Base-by-base conservation (phyloP, 2,329 filamentous ascomycete species). In the Fusarium praegraminearum region DNA sequence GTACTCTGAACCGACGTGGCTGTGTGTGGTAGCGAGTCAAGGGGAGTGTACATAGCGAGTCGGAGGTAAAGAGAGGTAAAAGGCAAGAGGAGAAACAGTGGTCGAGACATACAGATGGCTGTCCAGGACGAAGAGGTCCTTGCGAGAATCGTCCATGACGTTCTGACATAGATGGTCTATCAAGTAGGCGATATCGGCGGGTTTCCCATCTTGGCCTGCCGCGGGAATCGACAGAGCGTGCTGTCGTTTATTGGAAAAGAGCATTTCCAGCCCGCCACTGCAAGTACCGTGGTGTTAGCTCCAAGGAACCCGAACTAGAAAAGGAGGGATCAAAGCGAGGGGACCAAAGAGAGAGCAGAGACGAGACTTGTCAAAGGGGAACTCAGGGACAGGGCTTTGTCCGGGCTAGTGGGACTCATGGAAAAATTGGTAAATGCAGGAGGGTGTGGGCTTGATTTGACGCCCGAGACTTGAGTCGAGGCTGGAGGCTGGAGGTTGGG, bases 231-330 rank as follows among this genome's bases (percentile, higher is more conserved):
- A 81, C 46, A 99, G 78, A 24, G 84, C 82, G 78, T 95, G 92
- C 73, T 89, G 91, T 58, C 91, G 88, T 80, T 93, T 85, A 78
- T 97, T 91, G 33, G 90, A 89, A 82, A 99, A 99, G 70, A 99
- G 90, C 83, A 97, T 91, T 82, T 99, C 96, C 20, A 99, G 87
- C 24, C 96, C 96, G 67, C 96, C 96, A 70, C 96, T 94, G 73
- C 46, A 36, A 62, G 69, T 46, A 32, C 52, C 45, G 61, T 54
- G 49, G 60, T 65, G 57, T 70, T 73, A 73, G 73, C 35, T 56
- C 20, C 44, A 62, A 55, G 20, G 15, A 40, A 30, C 7, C 16
- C 20, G 41, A 58, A 54, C 32, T 41, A 46, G 35, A 12, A 57
- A 60, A 55, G 63, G 52, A 61, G 62, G 57, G 32, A 36, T 13